Percentiles rank a stretch among this genome's conserved stretches.
Conservation (phyloP, 2,329 filamentous ascomycete genomes). For the Allantophomopsis lycopodina region DNA sequence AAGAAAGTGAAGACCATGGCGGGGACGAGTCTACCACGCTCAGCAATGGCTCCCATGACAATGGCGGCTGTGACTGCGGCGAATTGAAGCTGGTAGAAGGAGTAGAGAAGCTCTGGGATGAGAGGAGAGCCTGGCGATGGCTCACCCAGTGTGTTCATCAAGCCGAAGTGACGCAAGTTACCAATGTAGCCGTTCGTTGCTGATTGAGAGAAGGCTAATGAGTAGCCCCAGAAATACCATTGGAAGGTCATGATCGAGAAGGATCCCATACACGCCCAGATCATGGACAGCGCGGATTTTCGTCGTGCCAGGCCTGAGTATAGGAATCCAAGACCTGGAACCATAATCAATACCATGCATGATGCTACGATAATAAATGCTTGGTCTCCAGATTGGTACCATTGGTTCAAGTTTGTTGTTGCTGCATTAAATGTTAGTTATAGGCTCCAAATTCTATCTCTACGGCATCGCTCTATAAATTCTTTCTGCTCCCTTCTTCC, state of each 20-base stretch:
- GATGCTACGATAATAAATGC: conserved; percentile 84
- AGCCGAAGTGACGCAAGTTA: conserved; percentile 75
- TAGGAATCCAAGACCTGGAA: conserved; percentile 91
- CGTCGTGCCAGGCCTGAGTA: conserved; percentile 95
- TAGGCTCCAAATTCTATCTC: too few species aligned
- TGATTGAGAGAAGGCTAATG: conserved; percentile 73
- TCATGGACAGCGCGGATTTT: conserved; percentile 93
- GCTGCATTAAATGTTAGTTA: conserved; percentile 30
- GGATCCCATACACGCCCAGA: conserved; percentile 95
- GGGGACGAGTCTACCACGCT: conserved; percentile 84
- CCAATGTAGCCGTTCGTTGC: conserved; percentile 87
- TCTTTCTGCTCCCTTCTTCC: too few species aligned
- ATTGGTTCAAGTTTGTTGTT: conserved; percentile 85
- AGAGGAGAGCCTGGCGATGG: conserved; percentile 84
- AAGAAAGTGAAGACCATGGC: conserved; percentile 92
- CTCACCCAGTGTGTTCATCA: conserved; percentile 68
- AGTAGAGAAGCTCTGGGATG: conserved; percentile 80
- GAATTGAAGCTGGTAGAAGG: conserved; percentile 98
- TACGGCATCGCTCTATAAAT: too few species aligned
- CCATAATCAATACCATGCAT: conserved; percentile 92
- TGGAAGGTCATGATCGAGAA: conserved; percentile 88
- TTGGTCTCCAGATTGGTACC: conserved; percentile 84
- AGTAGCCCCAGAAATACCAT: conserved; percentile 99
- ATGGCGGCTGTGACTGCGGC: conserved; percentile 86
- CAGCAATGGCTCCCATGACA: conserved; percentile 80